Evolutionary conservation across 805 yeast species (phyloP), one percentile per base, ranked within the genome.

Genomic region (Candida ovalis): DNA sequence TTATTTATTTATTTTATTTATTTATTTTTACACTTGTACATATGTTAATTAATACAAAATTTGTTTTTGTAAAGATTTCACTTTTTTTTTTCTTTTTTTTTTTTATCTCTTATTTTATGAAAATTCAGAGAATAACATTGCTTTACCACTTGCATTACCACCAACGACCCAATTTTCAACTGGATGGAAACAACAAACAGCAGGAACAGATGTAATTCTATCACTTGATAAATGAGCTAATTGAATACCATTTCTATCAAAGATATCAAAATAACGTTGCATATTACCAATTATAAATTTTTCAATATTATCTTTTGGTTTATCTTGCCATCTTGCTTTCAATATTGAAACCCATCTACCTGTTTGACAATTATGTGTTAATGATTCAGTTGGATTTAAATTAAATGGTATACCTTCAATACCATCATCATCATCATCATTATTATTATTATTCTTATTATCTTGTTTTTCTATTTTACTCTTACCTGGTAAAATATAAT

Each of bases 261-360:
- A 94, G 4, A 94, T 75, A 65, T 94, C 99, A 47, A 90, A 76
- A 43, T 80, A 88, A 52, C 94, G 75, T 55, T 86, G 88, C 99
- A 92, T 94, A 64, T 92, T 92, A 12, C 88, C 98, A 57, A 92
- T 92, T 17, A 85, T 87, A 66, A 94, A 89, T 60, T 92, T 90
- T 54, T 90, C 86, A 27, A 78, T 73, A 0, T 82, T 80, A 61
- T 89, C 96, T 6, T 56, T 61, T 0, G 96, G 95, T 28, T 75
- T 68, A 2, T 68, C 64, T 51, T 94, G 97, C 95, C 97, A 92
- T 60, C 82, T 77, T 0, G 97, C 82, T 58, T 92, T 89, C 48
- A 92, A 70, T 42, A 92, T 92, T 1, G 96, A 84, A 0, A 94
- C 96, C 99, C 99, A 92, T 54, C 96, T 74, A 0, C 99, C 99